These are phyloP conservation scores for Lophium mytilinum DNA, from an alignment of 495 filamentous ascomycete species.

Conservation along the genomic window DNA sequence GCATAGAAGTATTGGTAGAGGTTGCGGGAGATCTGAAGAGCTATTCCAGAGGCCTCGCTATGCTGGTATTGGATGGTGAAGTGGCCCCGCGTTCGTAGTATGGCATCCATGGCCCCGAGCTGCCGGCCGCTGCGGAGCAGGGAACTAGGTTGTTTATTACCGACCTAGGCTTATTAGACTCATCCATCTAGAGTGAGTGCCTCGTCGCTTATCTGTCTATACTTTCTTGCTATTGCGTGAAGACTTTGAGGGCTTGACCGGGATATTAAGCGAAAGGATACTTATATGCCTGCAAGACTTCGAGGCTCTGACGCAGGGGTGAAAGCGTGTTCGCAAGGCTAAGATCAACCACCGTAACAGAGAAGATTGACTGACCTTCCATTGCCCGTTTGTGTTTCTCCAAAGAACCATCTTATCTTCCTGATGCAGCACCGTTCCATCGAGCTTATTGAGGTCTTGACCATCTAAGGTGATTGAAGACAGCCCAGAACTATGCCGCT, in stretches of 20 bases:
- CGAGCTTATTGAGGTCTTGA: too few species aligned
- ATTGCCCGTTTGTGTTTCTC: not conserved
- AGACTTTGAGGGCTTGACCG: too few species aligned
- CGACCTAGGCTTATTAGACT: too few species aligned
- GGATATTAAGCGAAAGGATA: too few species aligned
- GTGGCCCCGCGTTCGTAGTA: conserved; percentile 38
- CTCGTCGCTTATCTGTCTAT: too few species aligned
- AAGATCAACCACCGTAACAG: too few species aligned
- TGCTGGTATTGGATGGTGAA: conserved; percentile 40
- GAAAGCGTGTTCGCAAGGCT: too few species aligned
- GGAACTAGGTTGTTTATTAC: not conserved
- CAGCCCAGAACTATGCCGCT: not conserved
- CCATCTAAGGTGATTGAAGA: not conserved
- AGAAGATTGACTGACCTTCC: not conserved
- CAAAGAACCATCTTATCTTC: not conserved
- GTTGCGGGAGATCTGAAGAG: conserved; percentile 51
- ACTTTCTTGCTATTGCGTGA: too few species aligned
- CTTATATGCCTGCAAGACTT: too few species aligned
- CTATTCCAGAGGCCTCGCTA: conserved; percentile 28
- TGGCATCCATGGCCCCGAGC: conserved; percentile 44
- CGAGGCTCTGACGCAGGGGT: too few species aligned
- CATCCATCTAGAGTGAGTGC: too few species aligned
- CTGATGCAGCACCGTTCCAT: too few species aligned
- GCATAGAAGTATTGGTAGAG: conserved; percentile 52
- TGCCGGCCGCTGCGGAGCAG: conserved; percentile 38